Evolutionary conservation across 495 filamentous ascomycete species (phyloP), one percentile per base, ranked within the genome.

Genomic region (Neohortaea acidophila): DNA sequence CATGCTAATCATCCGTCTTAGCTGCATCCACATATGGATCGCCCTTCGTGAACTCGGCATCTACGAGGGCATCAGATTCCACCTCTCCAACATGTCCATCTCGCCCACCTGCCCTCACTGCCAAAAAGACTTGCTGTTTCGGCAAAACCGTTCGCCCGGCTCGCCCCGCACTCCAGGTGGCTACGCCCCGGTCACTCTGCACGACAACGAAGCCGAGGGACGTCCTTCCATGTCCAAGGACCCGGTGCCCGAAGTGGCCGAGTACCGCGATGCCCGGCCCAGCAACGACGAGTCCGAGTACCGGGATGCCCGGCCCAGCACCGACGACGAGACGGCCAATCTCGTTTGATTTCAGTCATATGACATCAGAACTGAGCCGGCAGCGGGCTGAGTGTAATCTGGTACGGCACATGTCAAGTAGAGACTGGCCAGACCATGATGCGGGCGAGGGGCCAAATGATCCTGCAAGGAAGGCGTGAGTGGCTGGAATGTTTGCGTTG

Each of bases 71-170:
- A 5, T 28, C 4, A 19, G 21, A n/a, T n/a, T n/a, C n/a, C n/a
- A n/a, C n/a, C n/a, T n/a, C n/a, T n/a, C n/a, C 14, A 33, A 19
- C 34, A 38, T 11, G 34, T 15, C 17, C 29, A 21, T 3, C 32
- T 34, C 17, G 10, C 21, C 32, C 8, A 40, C 27, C 17, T 47
- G 44, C 25, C 44, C 44, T 3, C 44, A 47, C 44, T 47, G 44
- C 44, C n/a, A 37, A 33, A 10, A 26, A 24, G 35, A 34, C 38
- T 22, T 24, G 14, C 26, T 22, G 4, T 9, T 23, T 22, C 26
- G 19, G 21, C n/a, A 15, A 11, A 31, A 13, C 28, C 21, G 17
- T 3, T 34, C 32, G 10, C 10, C 15, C 7, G 17, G 21, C 32
- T 34, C 32, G 32, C 3, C 3, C 23, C 36, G 28, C 10, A 45